Conservation (phyloP, 345 rosid genomes). For the Toxicodendron radicans region DNA sequence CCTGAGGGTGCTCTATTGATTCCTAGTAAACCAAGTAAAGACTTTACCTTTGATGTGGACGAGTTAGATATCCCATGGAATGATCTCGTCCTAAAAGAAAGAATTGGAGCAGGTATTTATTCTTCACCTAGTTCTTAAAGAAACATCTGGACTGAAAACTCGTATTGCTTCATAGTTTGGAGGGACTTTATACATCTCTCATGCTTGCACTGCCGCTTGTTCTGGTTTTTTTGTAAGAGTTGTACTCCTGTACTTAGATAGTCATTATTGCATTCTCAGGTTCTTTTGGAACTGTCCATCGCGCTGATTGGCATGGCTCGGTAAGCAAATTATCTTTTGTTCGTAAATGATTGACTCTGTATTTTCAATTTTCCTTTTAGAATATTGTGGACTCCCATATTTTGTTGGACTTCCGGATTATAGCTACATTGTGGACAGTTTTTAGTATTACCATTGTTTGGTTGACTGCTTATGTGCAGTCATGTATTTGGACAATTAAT, state of each 20-base stretch:
- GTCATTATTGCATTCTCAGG: constrained; percentile 58
- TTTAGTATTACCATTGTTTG: background rate
- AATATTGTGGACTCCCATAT: background rate
- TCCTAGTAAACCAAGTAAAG: constrained; percentile 47
- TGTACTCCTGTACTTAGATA: constrained; percentile 25
- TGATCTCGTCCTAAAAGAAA: constrained; percentile 87
- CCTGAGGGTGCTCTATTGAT: constrained; percentile 40
- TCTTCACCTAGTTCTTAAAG: constrained; percentile 4
- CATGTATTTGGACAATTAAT: background rate
- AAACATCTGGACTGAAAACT: background rate
- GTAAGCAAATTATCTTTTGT: constrained; percentile 46
- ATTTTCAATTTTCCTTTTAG: constrained; percentile 1
- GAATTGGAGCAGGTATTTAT: constrained; percentile 95
- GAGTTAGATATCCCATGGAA: constrained; percentile 90
- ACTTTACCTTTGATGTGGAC: constrained; percentile 69
- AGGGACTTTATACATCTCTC: constrained; percentile 3
- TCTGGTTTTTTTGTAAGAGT: constrained; percentile 6
- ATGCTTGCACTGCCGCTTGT: constrained; percentile 6
- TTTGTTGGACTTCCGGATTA: background rate
- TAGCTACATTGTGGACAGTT: background rate
- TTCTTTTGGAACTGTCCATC: constrained; percentile 99
- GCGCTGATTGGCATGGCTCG: constrained; percentile 99
- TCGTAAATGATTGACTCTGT: background rate
- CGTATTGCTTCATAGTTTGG: background rate
- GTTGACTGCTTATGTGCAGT: background rate